Percentiles rank a stretch among this genome's conserved stretches.
Conservation (phyloP, 2,329 filamentous ascomycete genomes). For the Fusarium sp. region DNA sequence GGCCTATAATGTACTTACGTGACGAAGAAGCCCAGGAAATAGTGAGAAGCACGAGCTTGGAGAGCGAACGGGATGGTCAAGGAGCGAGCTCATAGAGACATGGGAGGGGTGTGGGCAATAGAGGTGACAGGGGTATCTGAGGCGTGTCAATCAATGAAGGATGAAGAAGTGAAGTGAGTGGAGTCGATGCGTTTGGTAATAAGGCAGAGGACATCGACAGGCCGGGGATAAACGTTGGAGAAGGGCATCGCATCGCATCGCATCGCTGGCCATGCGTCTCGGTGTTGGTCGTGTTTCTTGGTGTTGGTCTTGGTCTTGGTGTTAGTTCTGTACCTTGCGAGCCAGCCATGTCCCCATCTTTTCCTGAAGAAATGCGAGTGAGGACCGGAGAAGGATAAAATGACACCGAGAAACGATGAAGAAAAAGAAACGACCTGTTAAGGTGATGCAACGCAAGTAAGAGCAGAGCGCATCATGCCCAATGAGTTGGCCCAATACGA, state of each 20-base stretch:
- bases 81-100: conserved; percentile 22
- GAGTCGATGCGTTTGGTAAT: conserved; percentile 47
- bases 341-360: conserved; percentile 22
- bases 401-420: conserved; percentile 13
- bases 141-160: conserved; percentile 26
- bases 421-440: conserved; percentile 32
- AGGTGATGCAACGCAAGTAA: conserved; percentile 24
- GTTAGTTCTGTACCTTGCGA: conserved; percentile 36
- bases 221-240: conserved; percentile 40
- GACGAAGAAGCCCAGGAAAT: conserved; percentile 34
- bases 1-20: conserved; percentile 43
- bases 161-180: conserved; percentile 43
- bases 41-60: conserved; percentile 39
- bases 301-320: conserved; percentile 11
- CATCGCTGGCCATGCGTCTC: conserved; percentile 28
- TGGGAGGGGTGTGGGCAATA: conserved; percentile 29
- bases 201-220: conserved; percentile 49
- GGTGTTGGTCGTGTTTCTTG: conserved; percentile 11
- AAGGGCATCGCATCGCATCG: conserved; percentile 18
- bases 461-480: conserved; percentile 30
- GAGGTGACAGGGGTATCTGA: conserved; percentile 21
- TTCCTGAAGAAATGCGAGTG: conserved; percentile 28
- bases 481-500: conserved; percentile 33
- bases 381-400: conserved; percentile 4
- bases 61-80: conserved; percentile 37